Evolutionary conservation across 129 eudicot genomes (phyloP).

Genomic region (Escallonia rubra): DNA sequence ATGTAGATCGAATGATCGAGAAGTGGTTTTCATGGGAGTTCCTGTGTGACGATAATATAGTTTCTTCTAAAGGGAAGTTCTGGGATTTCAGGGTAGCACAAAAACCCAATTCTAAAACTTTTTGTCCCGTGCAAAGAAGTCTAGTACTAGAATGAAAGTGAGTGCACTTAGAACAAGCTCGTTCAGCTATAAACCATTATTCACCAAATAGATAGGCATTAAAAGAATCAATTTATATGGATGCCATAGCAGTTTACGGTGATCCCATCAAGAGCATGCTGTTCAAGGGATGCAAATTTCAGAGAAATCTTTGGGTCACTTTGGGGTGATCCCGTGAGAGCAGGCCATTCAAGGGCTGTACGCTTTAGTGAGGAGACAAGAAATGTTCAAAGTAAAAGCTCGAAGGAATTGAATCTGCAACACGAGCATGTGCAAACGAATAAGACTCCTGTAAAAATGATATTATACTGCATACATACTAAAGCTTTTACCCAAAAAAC

Average conservation of each 20-base stretch:
- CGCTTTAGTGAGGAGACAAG: background rate
- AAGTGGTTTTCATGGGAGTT: slow-evolving; percentile 96
- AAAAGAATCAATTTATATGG: background rate
- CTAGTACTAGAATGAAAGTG: background rate
- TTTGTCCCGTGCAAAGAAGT: slow-evolving; percentile 27
- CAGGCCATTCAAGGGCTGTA: background rate
- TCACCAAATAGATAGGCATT: background rate
- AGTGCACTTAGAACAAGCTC: background rate
- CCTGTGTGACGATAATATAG: slow-evolving; percentile 65
- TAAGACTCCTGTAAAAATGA: too few species aligned
- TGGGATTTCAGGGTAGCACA: slow-evolving; percentile 57
- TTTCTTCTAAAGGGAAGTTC: slow-evolving; percentile 80
- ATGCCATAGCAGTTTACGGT: background rate
- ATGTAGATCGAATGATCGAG: slow-evolving; percentile 74
- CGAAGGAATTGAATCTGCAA: too few species aligned
- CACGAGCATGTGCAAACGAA: too few species aligned
- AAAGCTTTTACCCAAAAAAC: too few species aligned
- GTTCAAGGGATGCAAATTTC: background rate
- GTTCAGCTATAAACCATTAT: background rate
- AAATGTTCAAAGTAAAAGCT: too few species aligned
- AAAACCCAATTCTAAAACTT: slow-evolving; percentile 32
- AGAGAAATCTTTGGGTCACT: background rate
- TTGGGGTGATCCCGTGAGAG: background rate
- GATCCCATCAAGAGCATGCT: background rate
- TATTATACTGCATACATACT: too few species aligned